A percentile compares a stretch with the other conserved stretches of the same genome.
Evolutionary conservation across 129 eudicot genomes (phyloP).

Genomic region (Flaveria robusta): DNA sequence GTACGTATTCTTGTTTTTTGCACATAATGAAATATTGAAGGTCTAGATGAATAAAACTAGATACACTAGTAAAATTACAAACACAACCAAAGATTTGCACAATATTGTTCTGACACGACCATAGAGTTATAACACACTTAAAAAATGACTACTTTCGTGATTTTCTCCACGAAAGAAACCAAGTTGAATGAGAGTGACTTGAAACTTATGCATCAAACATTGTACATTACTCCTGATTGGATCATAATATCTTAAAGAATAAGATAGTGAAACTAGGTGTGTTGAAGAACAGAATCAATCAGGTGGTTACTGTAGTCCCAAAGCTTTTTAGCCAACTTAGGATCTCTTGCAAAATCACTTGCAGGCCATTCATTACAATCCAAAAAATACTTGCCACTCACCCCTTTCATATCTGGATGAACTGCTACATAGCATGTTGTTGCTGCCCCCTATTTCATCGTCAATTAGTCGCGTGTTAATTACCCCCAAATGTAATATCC

Average conservation of each 20-base stretch:
- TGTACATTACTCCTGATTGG: neutral
- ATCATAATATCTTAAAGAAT: neutral
- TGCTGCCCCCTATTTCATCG: conserved; percentile 76
- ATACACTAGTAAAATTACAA: neutral
- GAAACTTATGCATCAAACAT: conserved; percentile 16
- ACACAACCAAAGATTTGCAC: neutral
- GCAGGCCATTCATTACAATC: conserved; percentile 82
- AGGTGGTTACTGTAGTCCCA: conserved; percentile 88
- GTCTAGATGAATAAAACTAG: neutral
- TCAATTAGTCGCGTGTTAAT: neutral
- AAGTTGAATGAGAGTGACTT: neutral
- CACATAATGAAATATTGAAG: neutral
- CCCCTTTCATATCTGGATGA: conserved; percentile 75
- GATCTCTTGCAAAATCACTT: conserved; percentile 57
- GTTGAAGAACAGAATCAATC: conserved; percentile 41
- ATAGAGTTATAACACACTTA: neutral
- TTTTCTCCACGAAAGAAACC: neutral
- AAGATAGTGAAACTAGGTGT: neutral
- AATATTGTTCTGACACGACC: neutral
- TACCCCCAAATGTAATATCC: neutral
- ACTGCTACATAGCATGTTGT: conserved; percentile 92
- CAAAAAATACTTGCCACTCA: conserved; percentile 67
- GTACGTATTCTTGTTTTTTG: neutral
- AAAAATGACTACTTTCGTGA: neutral
- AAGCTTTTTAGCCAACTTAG: conserved; percentile 64